Evolutionary conservation across 805 yeast genomes (phyloP), one percentile per base, ranked within the genome.

Genomic region (Saturnispora serradocipensis): DNA sequence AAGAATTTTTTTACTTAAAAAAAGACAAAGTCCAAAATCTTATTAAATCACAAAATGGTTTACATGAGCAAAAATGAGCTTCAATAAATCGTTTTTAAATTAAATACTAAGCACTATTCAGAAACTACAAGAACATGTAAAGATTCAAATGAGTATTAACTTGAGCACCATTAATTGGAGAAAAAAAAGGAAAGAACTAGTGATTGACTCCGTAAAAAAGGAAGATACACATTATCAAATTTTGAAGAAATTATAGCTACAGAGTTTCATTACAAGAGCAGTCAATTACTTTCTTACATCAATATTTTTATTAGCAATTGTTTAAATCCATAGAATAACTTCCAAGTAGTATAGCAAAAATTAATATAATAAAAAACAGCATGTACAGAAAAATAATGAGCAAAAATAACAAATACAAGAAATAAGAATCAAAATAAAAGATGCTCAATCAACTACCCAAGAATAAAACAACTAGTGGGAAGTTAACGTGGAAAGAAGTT

Each of bases 381-480:
- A 71, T 67, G 47, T 61, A 60, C 34, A 63, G 63, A 6, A 56
- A 9, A 50, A 64, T 45, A 63, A 59, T 13, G 35, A 20, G 3
- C 15, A 15, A n/a, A 42, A 45, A 22, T 40, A 35, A 15, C 9
- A 47, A 30, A 18, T 39, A n/a, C 15, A 16, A 13, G 32, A 39
- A 10, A 13, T 40, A 30, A 32, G 22, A 34, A n/a, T 9, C 3
- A 45, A 18, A 18, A 34, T 39, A 15, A 38, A 38, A 38, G 22
- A 38, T 38, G 22, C 13, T 18, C 42, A 18, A 8, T 20, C 24
- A 22, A 20, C 36, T 39, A 22, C 5, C 22, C 22, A 5, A 22
- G 5, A 22, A 22, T 22, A 22, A 22, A 22, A 22, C 22, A 22
- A 22, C 22, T 5, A 22, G 22, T 22, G 22, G 22, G 4, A 3